A percentile compares a stretch with the other conserved stretches of the same genome.
phyloP scores from a whole-genome alignment of 805 yeast species.

The Candida bentonensis region DNA sequence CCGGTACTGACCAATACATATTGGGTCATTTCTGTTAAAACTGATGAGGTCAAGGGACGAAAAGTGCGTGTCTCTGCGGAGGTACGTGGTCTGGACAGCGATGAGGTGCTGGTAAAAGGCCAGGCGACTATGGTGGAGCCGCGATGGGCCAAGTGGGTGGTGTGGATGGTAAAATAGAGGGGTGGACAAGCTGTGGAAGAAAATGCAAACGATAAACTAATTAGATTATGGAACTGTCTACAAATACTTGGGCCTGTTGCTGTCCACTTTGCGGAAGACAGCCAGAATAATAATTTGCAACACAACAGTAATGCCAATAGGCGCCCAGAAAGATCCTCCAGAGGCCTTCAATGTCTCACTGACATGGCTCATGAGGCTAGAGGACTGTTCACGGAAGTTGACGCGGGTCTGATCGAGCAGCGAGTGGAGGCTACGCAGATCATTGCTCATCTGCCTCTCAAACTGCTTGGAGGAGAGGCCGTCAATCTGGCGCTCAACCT shows the following conservation, averaged over 20 bases:
- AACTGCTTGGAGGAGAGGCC: background rate
- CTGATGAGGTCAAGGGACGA: conserved; percentile 49
- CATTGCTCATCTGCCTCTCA: background rate
- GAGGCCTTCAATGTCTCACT: background rate
- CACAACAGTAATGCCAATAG: background rate
- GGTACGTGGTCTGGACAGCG: conserved; percentile 30
- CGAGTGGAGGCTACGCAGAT: background rate
- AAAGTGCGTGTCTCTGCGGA: conserved; percentile 58
- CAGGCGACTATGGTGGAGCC: conserved; percentile 71
- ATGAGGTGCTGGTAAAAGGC: conserved; percentile 38
- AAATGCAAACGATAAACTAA: background rate
- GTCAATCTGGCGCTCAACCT: background rate
- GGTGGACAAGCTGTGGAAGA: background rate
- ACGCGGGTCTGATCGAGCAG: background rate
- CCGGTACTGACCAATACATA: conserved; percentile 44
- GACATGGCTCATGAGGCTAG: background rate
- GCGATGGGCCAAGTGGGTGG: conserved; percentile 64
- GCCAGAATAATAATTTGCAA: background rate
- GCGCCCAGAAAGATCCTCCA: background rate
- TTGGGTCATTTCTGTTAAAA: conserved; percentile 49
- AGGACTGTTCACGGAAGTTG: background rate
- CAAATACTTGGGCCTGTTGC: background rate
- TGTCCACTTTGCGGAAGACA: background rate
- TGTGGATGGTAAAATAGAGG: conserved; percentile 22
- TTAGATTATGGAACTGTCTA: background rate